These are phyloP conservation scores for Solanum infundibuliforme DNA, from an alignment of 257 asterid genomes.

Conservation along the genomic window DNA sequence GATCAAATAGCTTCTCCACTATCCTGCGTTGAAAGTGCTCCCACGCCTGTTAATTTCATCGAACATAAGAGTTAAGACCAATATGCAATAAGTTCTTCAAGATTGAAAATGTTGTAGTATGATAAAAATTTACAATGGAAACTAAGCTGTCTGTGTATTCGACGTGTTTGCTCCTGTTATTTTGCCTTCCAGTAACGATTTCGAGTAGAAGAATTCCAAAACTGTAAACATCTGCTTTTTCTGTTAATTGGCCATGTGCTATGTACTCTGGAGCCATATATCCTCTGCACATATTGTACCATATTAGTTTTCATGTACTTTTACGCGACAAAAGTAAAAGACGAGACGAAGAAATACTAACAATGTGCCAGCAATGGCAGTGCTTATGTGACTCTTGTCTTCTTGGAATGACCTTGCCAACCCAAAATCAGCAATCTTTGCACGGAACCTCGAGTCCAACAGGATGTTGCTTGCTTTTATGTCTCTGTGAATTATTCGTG, in stretches of 20 bases:
- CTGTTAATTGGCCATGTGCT: conserved; percentile 30
- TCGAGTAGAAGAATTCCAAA: conserved; percentile 31
- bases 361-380: conserved; percentile 42
- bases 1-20: conserved; percentile 27
- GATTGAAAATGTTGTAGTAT: background rate
- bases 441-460: conserved; percentile 20
- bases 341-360: background rate
- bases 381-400: conserved; percentile 42
- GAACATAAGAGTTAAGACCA: background rate
- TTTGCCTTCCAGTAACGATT: conserved; percentile 24
- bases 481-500: conserved; percentile 32
- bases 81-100: background rate
- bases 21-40: conserved; percentile 19
- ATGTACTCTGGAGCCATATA: conserved; percentile 43
- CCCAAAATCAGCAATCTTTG: conserved; percentile 45
- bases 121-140: conserved; percentile 11
- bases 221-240: conserved; percentile 35
- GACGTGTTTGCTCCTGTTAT: conserved; percentile 20
- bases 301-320: background rate
- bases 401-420: conserved; percentile 38
- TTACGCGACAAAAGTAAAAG: background rate
- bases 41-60: conserved; percentile 21
- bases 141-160: conserved; percentile 28
- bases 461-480: conserved; percentile 37
- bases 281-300: conserved; percentile 12